Conservation (phyloP, 441 rosid genomes). For the Theobroma grandiflorum region DNA sequence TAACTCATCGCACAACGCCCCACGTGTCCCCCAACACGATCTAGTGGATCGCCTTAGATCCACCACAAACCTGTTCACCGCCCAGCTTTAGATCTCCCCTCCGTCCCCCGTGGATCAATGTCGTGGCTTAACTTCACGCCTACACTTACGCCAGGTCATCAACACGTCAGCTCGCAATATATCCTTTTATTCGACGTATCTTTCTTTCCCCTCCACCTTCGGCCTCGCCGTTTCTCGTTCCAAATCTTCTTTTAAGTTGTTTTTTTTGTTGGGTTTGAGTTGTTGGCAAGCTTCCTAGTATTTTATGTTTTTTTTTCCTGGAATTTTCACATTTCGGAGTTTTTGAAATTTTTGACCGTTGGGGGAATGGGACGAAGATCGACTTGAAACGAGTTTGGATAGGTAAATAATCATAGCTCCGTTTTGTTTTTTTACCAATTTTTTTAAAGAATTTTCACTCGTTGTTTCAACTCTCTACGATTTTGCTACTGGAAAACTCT, state of each 20-base stretch:
- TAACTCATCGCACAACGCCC: conserved; percentile 31
- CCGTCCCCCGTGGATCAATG: not conserved
- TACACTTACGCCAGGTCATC: conserved; percentile 37
- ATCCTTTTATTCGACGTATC: not conserved
- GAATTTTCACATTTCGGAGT: not conserved
- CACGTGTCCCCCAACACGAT: conserved; percentile 33
- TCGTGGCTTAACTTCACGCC: conserved; percentile 23
- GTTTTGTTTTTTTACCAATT: not conserved
- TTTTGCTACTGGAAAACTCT: not conserved
- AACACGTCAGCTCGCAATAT: not conserved
- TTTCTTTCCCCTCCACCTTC: not conserved
- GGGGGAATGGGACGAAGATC: not conserved
- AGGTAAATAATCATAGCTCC: not conserved
- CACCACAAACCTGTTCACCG: conserved; percentile 9
- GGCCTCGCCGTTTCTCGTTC: conserved; percentile 25
- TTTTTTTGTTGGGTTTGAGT: not conserved
- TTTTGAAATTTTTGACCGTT: not conserved
- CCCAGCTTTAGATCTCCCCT: conserved; percentile 41
- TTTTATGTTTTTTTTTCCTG: not conserved
- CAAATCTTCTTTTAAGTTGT: not conserved
- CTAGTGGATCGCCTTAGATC: conserved; percentile 26
- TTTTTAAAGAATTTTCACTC: not conserved
- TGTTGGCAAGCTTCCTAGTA: not conserved
- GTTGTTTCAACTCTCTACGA: not conserved
- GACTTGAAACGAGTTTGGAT: not conserved